Conservation (phyloP, 1,284 basidiomycete species). For the Rhodotorula glutinis region DNA sequence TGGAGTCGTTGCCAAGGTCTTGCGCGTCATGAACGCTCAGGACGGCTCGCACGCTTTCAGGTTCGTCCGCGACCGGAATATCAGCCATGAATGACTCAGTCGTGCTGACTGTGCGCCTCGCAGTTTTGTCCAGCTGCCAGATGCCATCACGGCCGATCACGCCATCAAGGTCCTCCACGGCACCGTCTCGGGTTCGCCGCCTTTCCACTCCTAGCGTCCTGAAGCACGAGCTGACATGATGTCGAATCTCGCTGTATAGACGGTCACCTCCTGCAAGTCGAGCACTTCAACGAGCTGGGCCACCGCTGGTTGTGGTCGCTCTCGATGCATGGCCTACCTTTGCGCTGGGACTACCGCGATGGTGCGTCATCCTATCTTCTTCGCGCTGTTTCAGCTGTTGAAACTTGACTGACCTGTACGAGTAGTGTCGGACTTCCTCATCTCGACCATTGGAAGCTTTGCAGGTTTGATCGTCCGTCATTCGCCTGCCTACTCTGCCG, state of each 20-base stretch:
- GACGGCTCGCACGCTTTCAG: slow-evolving; percentile 19
- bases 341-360: slow-evolving; percentile 17
- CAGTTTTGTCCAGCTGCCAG: slow-evolving; percentile 25
- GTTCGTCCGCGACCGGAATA: background rate
- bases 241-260: slow-evolving; percentile 1
- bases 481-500: background rate
- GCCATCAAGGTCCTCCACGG: slow-evolving; percentile 18
- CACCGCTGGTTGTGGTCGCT: slow-evolving; percentile 29
- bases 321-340: slow-evolving; percentile 13
- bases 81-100: background rate
- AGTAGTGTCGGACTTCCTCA: slow-evolving; percentile 27
- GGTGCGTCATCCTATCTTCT: slow-evolving; percentile 2
- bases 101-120: too few species aligned
- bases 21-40: slow-evolving; percentile 11
- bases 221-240: too few species aligned
- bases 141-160: slow-evolving; percentile 20
- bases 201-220: background rate
- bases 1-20: slow-evolving; percentile 19
- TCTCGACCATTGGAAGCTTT: slow-evolving; percentile 27
- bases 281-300: slow-evolving; percentile 24
- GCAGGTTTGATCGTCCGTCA: slow-evolving; percentile 20
- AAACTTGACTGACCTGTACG: too few species aligned
- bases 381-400: background rate
- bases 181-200: background rate
- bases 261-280: slow-evolving; percentile 17